Evolutionary conservation across 1,284 basidiomycete species (phyloP).

Genomic region (Lentinula novae-zelandiae): DNA sequence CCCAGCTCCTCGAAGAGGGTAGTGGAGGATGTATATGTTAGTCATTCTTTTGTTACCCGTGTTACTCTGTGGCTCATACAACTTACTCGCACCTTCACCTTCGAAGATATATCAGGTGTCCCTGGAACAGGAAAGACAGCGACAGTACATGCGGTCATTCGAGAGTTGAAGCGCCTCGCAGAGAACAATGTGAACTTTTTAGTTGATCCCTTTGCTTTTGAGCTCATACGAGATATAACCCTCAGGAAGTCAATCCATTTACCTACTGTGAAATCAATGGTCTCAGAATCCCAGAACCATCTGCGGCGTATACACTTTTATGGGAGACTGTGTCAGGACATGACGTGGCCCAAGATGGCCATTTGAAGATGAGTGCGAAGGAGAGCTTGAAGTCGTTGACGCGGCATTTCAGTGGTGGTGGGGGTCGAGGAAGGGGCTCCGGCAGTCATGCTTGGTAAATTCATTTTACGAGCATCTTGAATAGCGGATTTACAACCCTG

Average conservation of each 20-base stretch:
- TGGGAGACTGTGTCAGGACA: slow-evolving; percentile 88
- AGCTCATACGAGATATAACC: background rate
- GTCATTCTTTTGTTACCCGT: slow-evolving; percentile 28
- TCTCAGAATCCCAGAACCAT: slow-evolving; percentile 85
- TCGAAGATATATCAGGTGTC: slow-evolving; percentile 89
- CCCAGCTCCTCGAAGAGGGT: slow-evolving; percentile 87
- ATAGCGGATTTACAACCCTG: background rate
- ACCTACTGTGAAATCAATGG: slow-evolving; percentile 99
- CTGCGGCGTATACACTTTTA: slow-evolving; percentile 82
- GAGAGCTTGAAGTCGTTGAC: slow-evolving; percentile 68
- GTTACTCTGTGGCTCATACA: background rate
- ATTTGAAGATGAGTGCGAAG: slow-evolving; percentile 63
- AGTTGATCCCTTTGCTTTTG: background rate
- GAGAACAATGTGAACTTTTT: slow-evolving; percentile 60
- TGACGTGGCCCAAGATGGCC: slow-evolving; percentile 55
- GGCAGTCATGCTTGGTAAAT: slow-evolving; percentile 68
- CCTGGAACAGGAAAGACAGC: slow-evolving; percentile 99
- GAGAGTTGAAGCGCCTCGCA: slow-evolving; percentile 86
- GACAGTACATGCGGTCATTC: slow-evolving; percentile 89
- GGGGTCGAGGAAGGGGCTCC: slow-evolving; percentile 53
- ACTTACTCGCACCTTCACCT: background rate
- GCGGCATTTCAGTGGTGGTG: slow-evolving; percentile 52
- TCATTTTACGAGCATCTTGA: background rate
- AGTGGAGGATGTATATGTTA: slow-evolving; percentile 93
- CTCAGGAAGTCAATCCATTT: slow-evolving; percentile 87